Base-by-base conservation (phyloP, 768 basidiomycete species). In the Lactarius tabidus region DNA sequence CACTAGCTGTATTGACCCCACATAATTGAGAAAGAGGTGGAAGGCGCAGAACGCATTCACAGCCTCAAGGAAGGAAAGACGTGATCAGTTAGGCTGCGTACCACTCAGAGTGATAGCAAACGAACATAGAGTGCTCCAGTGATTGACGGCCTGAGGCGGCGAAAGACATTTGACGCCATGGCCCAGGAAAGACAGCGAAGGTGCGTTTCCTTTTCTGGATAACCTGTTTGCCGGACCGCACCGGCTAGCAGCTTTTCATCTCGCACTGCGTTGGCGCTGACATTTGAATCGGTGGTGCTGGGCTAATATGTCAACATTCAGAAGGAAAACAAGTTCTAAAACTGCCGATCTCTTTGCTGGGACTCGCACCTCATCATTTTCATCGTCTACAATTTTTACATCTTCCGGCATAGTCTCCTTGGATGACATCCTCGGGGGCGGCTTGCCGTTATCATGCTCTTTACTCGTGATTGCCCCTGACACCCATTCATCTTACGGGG, bases 361-460 rank as follows among this genome's bases (percentile, higher is more conserved):
- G 15, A 87, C 88, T 51, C 84, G 83, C 39, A 60, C 79, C 38
- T 89, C 83, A 18, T 81, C 87, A 7, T 80, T 81, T 35, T 85
- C 87, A 5, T 74, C 80, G 41, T 77, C 81, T 23, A 87, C 84
- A 0, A 71, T 80, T 62, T 77, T 89, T 65, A 86, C 84, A 8
- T 95, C 95, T 1, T 92, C 92, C 6, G 97, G 97, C 2, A 85
- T 98, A 10, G 87, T 93, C 31, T 94, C 95, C 15, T 81, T 99
- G 26, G 97, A 99, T 75, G 97, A 98, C 73, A 85, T 98, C 66
- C 85, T 98, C 43, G 95, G 95, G 61, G 95, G 93, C 33, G 94
- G 95, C 20, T 75, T 97, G 39, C 94, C 96, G 15, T 81, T 95
- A 62, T 88, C 90, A 2, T 89, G 89, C 66, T 84, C 84, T 17